These are phyloP conservation scores for Trichomonascaceae sp. DNA, from an alignment of 1,139 yeast genomes.

Conservation along the genomic window DNA sequence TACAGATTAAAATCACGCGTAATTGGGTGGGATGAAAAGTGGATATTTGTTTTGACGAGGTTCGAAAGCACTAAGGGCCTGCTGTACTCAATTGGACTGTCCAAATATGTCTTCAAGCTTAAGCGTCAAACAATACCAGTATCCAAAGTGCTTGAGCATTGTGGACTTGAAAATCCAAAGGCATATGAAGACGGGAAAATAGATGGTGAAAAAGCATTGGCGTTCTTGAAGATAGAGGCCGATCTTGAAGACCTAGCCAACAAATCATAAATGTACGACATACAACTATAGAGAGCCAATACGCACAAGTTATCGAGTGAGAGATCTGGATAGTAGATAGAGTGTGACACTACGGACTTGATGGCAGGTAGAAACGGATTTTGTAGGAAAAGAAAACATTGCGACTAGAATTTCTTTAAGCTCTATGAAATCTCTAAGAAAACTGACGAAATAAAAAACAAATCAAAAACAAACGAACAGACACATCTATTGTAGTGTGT, in stretches of 20 bases:
- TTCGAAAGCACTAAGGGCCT: constrained; percentile 43
- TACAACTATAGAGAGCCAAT: no score
- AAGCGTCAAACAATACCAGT: constrained; percentile 71
- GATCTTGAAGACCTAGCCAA: background rate
- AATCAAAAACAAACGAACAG: constrained; percentile 9
- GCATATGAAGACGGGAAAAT: constrained; percentile 27
- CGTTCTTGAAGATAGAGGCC: background rate
- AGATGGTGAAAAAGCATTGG: background rate
- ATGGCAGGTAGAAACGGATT: no score
- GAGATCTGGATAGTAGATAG: constrained; percentile 30
- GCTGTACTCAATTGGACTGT: constrained; percentile 51
- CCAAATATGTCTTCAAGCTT: constrained; percentile 74
- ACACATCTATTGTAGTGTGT: constrained; percentile 6
- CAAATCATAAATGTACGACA: background rate
- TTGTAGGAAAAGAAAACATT: background rate
- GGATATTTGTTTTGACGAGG: constrained; percentile 68
- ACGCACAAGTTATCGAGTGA: constrained; percentile 29
- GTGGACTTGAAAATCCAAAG: constrained; percentile 43
- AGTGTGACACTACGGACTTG: constrained; percentile 10
- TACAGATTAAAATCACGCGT: constrained; percentile 55
- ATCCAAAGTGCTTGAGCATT: constrained; percentile 46
- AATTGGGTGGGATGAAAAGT: constrained; percentile 81
- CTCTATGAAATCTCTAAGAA: background rate
- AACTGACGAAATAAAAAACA: constrained; percentile 2
- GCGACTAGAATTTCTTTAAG: background rate